Evolutionary conservation across 2,329 filamentous ascomycete species (phyloP), one percentile per base, ranked within the genome.

Genomic region (Penicillium freii): DNA sequence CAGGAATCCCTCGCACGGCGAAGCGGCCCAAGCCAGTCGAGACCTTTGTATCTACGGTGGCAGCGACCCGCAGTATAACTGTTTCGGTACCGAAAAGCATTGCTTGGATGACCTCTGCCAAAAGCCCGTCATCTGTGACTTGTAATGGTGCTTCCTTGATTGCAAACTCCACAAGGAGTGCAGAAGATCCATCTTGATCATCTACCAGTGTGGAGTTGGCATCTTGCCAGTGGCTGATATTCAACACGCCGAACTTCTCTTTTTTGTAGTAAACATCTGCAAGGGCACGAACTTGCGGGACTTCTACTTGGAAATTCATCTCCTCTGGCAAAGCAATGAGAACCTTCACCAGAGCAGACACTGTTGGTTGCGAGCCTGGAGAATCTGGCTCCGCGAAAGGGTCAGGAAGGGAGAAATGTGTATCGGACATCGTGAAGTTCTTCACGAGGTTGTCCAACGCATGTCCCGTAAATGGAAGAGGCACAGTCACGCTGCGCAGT

Each of bases 371-470:
- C 4, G 88, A 81, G 50, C 87, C 85, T 0, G 91, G 89, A 11
- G 87, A 85, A 56, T 83, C 84, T 0, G 90, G 90, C 19, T 92
- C 86, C 2, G 91, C 90, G 66, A 88, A 84, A 0, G 90, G 89
- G 66, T 92, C 86, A 0, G 94, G 94, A 45, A 99, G 78, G 48
- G 84, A 85, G 73, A 99, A 96, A 67, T 95, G 86, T 40, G 95
- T 91, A 69, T 97, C 84, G 2, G 87, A 85, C 63, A 97, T 78
- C 23, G 91, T 89, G 71, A 97, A 97, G 65, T 94, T 93, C 65
- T 87, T 88, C 70, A 99, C 89, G 17, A 96, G 78, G 62, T 89
- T 87, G 63, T 92, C 91, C 66, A 97, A 87, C 0, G 87, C 87
- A 57, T 87, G 85, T 5, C 91, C 91, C 0, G 91, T 90, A 61